phyloP scores from a whole-genome alignment of 306 rosid genomes.

The Arachis stenosperma region DNA sequence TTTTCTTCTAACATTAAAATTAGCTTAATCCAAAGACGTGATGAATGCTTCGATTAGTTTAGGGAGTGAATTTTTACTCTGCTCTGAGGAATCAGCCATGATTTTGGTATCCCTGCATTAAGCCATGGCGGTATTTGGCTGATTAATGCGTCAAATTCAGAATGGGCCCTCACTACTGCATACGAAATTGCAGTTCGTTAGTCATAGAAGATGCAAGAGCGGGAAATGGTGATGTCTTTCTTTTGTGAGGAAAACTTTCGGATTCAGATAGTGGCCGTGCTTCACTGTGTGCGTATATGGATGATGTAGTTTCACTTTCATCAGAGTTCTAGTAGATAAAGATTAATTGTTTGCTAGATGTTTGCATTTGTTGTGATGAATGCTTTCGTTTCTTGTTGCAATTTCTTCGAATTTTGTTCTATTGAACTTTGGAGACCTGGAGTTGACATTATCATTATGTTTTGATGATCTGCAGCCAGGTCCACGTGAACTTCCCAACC shows the following conservation, averaged over 20 bases:
- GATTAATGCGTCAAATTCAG: background rate
- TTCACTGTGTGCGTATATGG: background rate
- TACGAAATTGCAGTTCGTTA: slow-evolving; percentile 11
- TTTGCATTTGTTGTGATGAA: background rate
- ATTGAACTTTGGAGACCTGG: slow-evolving; percentile 25
- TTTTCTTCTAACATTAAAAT: background rate
- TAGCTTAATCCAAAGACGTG: slow-evolving; percentile 7
- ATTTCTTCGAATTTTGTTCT: background rate
- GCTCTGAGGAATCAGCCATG: slow-evolving; percentile 20
- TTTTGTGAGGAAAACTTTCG: background rate
- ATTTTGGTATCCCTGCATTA: slow-evolving; percentile 23
- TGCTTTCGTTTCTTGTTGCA: slow-evolving; percentile 9
- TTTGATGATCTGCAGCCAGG: slow-evolving; percentile 83
- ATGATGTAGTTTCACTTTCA: slow-evolving; percentile 3
- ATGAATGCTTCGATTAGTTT: background rate
- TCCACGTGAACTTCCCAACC: slow-evolving; percentile 72
- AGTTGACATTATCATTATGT: slow-evolving; percentile 37
- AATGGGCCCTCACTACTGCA: slow-evolving; percentile 6
- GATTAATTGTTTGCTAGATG: slow-evolving; percentile 5
- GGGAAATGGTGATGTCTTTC: background rate
- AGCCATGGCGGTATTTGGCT: slow-evolving; percentile 1
- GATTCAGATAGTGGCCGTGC: slow-evolving; percentile 5
- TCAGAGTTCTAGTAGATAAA: slow-evolving; percentile 2
- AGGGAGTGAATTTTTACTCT: background rate
- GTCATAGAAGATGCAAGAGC: slow-evolving; percentile 4